Base-by-base conservation (phyloP, 768 basidiomycete species). In the Hericium coralloides region DNA sequence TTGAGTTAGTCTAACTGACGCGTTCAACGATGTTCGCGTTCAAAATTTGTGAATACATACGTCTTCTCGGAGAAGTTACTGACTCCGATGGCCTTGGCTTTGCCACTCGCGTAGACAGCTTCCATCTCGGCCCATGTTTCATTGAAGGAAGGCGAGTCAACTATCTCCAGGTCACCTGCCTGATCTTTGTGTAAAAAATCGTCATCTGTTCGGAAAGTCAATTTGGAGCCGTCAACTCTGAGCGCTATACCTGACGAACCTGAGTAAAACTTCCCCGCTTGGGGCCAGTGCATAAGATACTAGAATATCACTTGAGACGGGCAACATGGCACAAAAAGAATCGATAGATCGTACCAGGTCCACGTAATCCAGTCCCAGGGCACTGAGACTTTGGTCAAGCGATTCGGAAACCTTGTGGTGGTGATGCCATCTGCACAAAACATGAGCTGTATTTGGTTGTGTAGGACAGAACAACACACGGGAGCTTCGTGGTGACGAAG, bases 61-160 rank as follows among this genome's bases (percentile, higher is more conserved):
- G 84, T 81, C 57, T 68, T 71, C 66, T 84, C 73, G 36, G 84
- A 85, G 68, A 82, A 86, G 75, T 92, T 92, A 62, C 87, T 89
- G 38, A 84, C 82, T 25, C 90, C 90, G 63, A 89, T 88, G 18
- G 74, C 65, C 63, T 66, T 72, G 60, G 83, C 82, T 69, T 85
- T 88, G 63, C 84, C 84, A 84, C 55, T 55, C n/a, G 56, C 49
- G 36, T 50, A 23, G 14, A 45, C 15, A 3, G n/a, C 20, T 20
- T 45, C 43, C 15, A 45, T n/a, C 15, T 45, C 43, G 8, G 43
- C 43, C 43, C 43, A 45, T 10, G 18, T 17, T 45, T 45, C 43
- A 20, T 18, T 20, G 43, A 45, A 45, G n/a, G 43, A 8, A n/a
- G 43, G 43, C 12, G 43, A 3, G 2, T 45, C 43, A 17, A 45